phyloP scores from a whole-genome alignment of 352 stramenopile genomes.

The Phytophthora capsici region DNA sequence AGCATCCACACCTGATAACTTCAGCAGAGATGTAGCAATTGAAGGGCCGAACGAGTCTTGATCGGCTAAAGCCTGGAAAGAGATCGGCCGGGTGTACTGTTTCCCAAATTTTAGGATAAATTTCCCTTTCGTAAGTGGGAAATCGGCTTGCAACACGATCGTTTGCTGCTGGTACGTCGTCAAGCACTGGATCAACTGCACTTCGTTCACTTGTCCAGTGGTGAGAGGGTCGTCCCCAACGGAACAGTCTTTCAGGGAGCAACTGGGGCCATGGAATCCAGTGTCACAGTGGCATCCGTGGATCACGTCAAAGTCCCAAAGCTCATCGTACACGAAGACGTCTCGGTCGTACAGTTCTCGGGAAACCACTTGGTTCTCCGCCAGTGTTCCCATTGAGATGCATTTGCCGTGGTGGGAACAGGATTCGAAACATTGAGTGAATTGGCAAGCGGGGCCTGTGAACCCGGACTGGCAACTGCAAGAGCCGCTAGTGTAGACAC shows the following conservation, averaged over 20 bases:
- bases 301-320: conserved; percentile 83
- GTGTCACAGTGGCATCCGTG: conserved; percentile 80
- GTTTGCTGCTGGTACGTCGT: conserved; percentile 71
- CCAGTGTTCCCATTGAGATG: conserved; percentile 69
- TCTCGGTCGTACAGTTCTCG: conserved; percentile 59
- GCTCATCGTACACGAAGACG: conserved; percentile 47
- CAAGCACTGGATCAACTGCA: conserved; percentile 65
- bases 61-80: conserved; percentile 52
- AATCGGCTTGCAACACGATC: conserved; percentile 55
- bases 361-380: conserved; percentile 55
- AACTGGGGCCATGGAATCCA: conserved; percentile 60
- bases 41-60: conserved; percentile 58
- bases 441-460: conserved; percentile 69
- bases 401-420: conserved; percentile 67
- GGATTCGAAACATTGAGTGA: conserved; percentile 53
- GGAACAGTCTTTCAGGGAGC: conserved; percentile 65
- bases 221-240: conserved; percentile 79
- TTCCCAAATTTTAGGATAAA: conserved; percentile 70
- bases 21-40: conserved; percentile 53
- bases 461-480: conserved; percentile 90
- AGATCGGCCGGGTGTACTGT: conserved; percentile 71
- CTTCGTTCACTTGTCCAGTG: conserved; percentile 56
- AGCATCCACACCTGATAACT: conserved; percentile 41
- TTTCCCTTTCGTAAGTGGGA: conserved; percentile 51
- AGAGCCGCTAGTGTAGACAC: conserved; percentile 60